Conservation (phyloP, 1,139 yeast species). For the Candida sanyaensis region DNA sequence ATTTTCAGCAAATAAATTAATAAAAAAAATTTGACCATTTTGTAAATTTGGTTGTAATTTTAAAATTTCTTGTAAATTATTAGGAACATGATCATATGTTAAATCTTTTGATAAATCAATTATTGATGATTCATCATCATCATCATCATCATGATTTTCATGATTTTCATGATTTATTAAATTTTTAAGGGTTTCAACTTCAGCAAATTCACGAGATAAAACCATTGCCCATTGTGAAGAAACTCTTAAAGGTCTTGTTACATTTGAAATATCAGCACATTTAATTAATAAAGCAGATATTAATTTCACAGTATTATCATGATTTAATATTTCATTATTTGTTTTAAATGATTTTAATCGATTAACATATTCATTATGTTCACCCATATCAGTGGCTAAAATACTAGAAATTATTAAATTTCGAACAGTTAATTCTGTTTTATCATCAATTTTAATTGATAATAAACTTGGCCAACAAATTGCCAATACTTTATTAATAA, state of each 20-base stretch:
- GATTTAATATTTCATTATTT: conserved; percentile 13
- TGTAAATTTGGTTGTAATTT: conserved; percentile 51
- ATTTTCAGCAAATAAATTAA: conserved; percentile 75
- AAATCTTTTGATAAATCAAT: conserved; percentile 19
- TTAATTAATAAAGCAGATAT: conserved; percentile 73
- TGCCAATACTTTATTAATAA: conserved; percentile 55
- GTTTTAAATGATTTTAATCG: conserved; percentile 36
- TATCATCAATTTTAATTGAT: conserved; percentile 19
- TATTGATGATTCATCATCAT: background rate
- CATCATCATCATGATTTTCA: too few relatives aligned
- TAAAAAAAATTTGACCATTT: conserved; percentile 83
- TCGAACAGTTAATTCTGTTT: conserved; percentile 23
- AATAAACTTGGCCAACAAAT: conserved; percentile 65
- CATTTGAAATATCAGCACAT: conserved; percentile 94
- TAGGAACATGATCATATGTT: conserved; percentile 31
- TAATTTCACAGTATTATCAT: conserved; percentile 40
- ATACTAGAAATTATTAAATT: conserved; percentile 49
- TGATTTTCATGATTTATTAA: conserved; percentile 35
- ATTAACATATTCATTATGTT: conserved; percentile 74
- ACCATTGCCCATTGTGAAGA: conserved; percentile 87
- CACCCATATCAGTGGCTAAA: conserved; percentile 93
- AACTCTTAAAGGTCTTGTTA: conserved; percentile 73
- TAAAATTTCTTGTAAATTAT: conserved; percentile 39
- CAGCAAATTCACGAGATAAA: conserved; percentile 74
- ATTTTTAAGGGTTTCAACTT: conserved; percentile 58